Evolutionary conservation across 306 rosid genomes (phyloP), one percentile per base, ranked within the genome.

Genomic region (Cicer yamashitae): DNA sequence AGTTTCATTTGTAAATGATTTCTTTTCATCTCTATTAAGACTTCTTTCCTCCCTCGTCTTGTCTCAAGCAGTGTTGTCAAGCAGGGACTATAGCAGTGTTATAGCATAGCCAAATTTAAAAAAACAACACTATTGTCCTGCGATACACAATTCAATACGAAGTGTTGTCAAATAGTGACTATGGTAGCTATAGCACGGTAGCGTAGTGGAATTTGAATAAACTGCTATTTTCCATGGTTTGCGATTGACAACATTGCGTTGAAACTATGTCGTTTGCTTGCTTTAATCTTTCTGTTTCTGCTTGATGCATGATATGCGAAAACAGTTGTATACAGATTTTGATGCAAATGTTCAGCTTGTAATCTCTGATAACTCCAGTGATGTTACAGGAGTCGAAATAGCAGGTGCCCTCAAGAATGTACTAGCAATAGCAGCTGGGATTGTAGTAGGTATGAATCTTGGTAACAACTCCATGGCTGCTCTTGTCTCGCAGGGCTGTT

Each of bases 391-490:
- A 81, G 97, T 94, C 81, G 98, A 94, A 87, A 90, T 94, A 82
- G 90, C 98, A 41, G 97, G 97, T 85, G 98, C 97, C 39, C 93
- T 94, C 7, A 94, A 94, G 82, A 94, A 94, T 79, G 98, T 94
- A 58, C 93, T 91, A 7, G 96, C 97, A 40, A 91, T 94, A 88
- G 96, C 98, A 12, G 96, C 98, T 22, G 98, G 98, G 71, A 94
- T 91, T 37, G 98, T 94, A 59, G 98, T 80, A 59, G 98, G 98
- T 57, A 94, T 94, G 98, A 86, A 88, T 84, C 98, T 94, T 52
- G 98, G 97, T 52, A 91, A 94, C 77, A 94, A 91, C 82, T 94
- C 91, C 53, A 94, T 90, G 96, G 97, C 98, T 60, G 98, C 97
- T 77, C 98, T 94, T 83, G 97, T 91, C 47, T 85, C 98, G 10